These are phyloP conservation scores for Starmerella powellii DNA, from an alignment of 805 yeast genomes.

Conservation along the genomic window DNA sequence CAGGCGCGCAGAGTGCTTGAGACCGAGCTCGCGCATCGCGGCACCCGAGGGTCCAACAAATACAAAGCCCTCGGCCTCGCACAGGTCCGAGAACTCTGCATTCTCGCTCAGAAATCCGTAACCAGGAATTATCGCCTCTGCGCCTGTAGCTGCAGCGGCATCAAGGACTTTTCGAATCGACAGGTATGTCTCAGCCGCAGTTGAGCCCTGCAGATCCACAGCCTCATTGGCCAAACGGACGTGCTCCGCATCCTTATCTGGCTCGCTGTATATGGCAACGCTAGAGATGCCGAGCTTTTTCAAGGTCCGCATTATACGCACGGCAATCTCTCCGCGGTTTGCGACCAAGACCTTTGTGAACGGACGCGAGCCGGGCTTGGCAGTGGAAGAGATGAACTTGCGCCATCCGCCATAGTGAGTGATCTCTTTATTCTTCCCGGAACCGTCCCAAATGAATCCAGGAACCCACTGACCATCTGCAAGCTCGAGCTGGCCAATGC, in stretches of 20 bases:
- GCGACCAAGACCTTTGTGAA: slow-evolving; percentile 84
- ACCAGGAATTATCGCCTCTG: slow-evolving; percentile 97
- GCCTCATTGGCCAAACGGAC: slow-evolving; percentile 73
- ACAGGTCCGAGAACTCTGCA: slow-evolving; percentile 87
- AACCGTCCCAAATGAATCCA: slow-evolving; percentile 88
- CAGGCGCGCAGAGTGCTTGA: slow-evolving; percentile 93
- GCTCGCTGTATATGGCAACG: slow-evolving; percentile 82
- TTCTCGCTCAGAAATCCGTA: slow-evolving; percentile 94
- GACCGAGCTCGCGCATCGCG: slow-evolving; percentile 79
- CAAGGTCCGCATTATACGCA: slow-evolving; percentile 78
- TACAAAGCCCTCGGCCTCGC: slow-evolving; percentile 68
- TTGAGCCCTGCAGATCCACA: slow-evolving; percentile 61
- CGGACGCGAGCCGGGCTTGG: slow-evolving; percentile 40
- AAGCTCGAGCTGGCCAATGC: slow-evolving; percentile 85
- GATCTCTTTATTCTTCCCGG: slow-evolving; percentile 57
- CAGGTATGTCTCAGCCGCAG: slow-evolving; percentile 86
- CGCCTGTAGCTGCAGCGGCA: slow-evolving; percentile 72
- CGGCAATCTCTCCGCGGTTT: slow-evolving; percentile 96
- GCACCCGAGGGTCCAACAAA: slow-evolving; percentile 97
- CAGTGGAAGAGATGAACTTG: slow-evolving; percentile 35
- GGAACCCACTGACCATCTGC: slow-evolving; percentile 73
- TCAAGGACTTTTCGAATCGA: slow-evolving; percentile 70
- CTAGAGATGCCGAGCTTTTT: slow-evolving; percentile 66
- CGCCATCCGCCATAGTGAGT: slow-evolving; percentile 88
- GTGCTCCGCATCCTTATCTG: slow-evolving; percentile 80